phyloP scores from a whole-genome alignment of 768 basidiomycete species.

The Stropharia rugosoannulata region DNA sequence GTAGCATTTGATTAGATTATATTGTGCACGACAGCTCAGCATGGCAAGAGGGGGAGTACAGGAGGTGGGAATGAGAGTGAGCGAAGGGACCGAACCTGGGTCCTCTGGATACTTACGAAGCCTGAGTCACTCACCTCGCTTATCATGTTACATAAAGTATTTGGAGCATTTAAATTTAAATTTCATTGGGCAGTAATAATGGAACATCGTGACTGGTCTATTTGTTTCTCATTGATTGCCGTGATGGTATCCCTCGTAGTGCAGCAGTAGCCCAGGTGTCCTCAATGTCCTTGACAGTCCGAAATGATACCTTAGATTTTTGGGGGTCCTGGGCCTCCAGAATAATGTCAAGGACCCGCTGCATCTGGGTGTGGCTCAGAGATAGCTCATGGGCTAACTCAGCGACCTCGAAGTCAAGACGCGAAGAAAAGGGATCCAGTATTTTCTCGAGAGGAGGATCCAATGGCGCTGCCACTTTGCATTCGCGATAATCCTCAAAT shows the following conservation, averaged over 20 bases:
- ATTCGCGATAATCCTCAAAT: slow-evolving; percentile 1
- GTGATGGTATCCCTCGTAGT: too few relatives aligned
- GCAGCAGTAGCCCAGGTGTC: background rate
- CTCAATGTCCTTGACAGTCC: background rate
- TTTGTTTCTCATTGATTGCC: background rate
- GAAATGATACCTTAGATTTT: background rate
- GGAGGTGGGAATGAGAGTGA: too few relatives aligned
- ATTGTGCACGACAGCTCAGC: too few relatives aligned
- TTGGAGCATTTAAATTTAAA: too few relatives aligned
- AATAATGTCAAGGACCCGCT: background rate
- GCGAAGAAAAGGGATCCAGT: background rate
- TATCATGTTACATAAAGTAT: too few relatives aligned
- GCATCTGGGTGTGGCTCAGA: background rate
- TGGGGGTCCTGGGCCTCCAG: background rate
- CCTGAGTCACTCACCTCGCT: too few relatives aligned
- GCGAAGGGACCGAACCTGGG: too few relatives aligned
- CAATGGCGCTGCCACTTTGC: background rate
- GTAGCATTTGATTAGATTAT: too few relatives aligned
- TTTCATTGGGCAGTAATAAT: background rate
- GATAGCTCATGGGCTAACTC: background rate
- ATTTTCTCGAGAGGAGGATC: background rate
- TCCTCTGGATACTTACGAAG: too few relatives aligned
- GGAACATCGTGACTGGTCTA: background rate
- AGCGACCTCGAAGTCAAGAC: background rate
- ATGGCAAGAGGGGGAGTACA: too few relatives aligned